Evolutionary conservation across 192 early-diverging fungal species (phyloP).

Genomic region (Irineochytrium annulatum): DNA sequence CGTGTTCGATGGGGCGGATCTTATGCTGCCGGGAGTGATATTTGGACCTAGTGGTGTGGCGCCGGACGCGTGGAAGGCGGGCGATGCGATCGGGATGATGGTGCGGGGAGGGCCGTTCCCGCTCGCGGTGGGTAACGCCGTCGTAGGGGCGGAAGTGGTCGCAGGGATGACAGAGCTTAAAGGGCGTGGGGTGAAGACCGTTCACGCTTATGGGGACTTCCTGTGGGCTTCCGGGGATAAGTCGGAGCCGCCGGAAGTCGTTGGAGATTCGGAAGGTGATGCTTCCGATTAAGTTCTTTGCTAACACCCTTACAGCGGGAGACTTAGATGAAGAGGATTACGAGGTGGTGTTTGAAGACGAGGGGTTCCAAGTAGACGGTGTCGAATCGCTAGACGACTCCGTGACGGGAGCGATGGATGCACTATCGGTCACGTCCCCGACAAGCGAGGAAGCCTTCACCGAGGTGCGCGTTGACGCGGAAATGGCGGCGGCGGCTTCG

Average conservation of each 20-base stretch:
- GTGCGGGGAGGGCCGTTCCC: slow-evolving; percentile 52
- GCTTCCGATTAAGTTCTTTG: not conserved
- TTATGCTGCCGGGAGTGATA: slow-evolving; percentile 76
- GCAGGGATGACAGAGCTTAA: slow-evolving; percentile 43
- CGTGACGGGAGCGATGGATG: slow-evolving; percentile 2
- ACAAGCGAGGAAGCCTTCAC: too few species aligned
- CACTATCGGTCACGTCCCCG: slow-evolving; percentile 6
- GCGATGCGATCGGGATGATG: slow-evolving; percentile 52
- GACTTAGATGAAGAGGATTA: slow-evolving; percentile 6
- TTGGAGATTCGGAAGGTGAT: slow-evolving; percentile 15
- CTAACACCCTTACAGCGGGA: not conserved
- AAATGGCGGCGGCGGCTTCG: too few species aligned
- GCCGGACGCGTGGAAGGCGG: slow-evolving; percentile 35
- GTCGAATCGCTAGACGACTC: not conserved
- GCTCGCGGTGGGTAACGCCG: slow-evolving; percentile 67
- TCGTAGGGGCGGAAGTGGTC: slow-evolving; percentile 23
- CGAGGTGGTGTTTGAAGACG: slow-evolving; percentile 12
- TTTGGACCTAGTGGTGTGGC: slow-evolving; percentile 35
- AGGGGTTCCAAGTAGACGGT: not conserved
- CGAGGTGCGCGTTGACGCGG: too few species aligned
- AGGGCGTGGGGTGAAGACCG: slow-evolving; percentile 75
- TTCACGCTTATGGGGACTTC: slow-evolving; percentile 72
- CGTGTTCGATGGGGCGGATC: slow-evolving; percentile 74
- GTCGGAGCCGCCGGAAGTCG: slow-evolving; percentile 45
- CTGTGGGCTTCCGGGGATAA: slow-evolving; percentile 77